Evolutionary conservation across 2,329 filamentous ascomycete species (phyloP).

Genomic region (Colletotrichum sp.): DNA sequence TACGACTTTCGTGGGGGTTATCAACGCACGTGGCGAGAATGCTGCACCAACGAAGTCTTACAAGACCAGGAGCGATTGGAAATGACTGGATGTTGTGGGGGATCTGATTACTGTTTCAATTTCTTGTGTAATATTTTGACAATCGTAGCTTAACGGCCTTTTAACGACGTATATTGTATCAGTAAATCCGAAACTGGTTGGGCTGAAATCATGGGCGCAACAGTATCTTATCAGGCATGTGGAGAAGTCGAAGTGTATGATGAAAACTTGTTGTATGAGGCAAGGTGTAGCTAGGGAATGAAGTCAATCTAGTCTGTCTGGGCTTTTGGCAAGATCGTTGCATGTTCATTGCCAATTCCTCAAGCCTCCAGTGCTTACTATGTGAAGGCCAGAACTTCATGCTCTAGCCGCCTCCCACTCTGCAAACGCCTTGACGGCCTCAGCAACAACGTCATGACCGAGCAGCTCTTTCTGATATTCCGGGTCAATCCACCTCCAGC

Average conservation of each 20-base stretch:
- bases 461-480: background rate
- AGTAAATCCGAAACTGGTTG: background rate
- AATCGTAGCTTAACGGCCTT: background rate
- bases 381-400: background rate
- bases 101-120: background rate
- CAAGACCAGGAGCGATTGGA: background rate
- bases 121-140: background rate
- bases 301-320: background rate
- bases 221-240: background rate
- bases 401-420: background rate
- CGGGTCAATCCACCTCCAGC: background rate
- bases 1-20: background rate
- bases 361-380: background rate
- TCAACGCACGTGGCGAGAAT: background rate
- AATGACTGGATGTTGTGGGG: background rate
- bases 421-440: background rate
- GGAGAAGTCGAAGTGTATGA: background rate
- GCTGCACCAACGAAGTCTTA: background rate
- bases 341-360: fast-evolving
- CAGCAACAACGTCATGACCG: background rate
- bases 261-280: background rate
- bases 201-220: background rate
- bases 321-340: background rate
- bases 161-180: background rate
- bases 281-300: background rate